Evolutionary conservation across 2,329 filamentous ascomycete species (phyloP), one percentile per base, ranked within the genome.

Genomic region (Thermomyces lanuginosus): DNA sequence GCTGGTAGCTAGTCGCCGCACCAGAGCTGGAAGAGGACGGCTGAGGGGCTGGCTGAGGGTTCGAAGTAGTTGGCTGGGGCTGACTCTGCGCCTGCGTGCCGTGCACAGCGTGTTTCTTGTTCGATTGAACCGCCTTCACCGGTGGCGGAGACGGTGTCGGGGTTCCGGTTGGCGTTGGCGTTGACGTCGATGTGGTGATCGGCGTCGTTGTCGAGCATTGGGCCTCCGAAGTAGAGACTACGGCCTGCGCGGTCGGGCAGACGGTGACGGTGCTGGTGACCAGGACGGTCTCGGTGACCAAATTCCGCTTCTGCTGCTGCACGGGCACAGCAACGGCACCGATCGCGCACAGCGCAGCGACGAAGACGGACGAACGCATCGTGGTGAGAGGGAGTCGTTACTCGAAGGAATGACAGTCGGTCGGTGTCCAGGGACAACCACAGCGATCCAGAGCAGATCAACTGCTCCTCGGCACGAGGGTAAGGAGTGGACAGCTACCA

Each of bases 1-100:
- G 31, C 34, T 57, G 48, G 39, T 55, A 55, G 16, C 43, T 36
- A 8, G 56, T 54, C 6, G 52, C 12, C 54, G 51, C 0, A 55
- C 25, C 24, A 16, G 31, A 12, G 17, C 22, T 19, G 14, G 19
- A 22, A 21, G 25, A 21, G 21, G 28, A 37, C 21, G 13, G 33
- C 18, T 23, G 26, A 23, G 13, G 30, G 18, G 18, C 18, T 24
- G 22, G 20, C 23, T 10, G 31, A 24, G 6, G 35, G 15, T 21
- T 4, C 16, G 16, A 22, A 8, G 27, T 24, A 10, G 23, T 18
- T 14, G 28, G 23, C 6, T 20, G 29, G 15, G 18, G 16, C 15
- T 22, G 20, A 14, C 6, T 7, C 14, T 16, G n/a, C 6, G 2
- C 12, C 4, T 29, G 5, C 6, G 5, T 24, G 8, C 4, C 26